phyloP scores from a whole-genome alignment of 2,329 filamentous ascomycete genomes.

The Exutisphaerella laricina region DNA sequence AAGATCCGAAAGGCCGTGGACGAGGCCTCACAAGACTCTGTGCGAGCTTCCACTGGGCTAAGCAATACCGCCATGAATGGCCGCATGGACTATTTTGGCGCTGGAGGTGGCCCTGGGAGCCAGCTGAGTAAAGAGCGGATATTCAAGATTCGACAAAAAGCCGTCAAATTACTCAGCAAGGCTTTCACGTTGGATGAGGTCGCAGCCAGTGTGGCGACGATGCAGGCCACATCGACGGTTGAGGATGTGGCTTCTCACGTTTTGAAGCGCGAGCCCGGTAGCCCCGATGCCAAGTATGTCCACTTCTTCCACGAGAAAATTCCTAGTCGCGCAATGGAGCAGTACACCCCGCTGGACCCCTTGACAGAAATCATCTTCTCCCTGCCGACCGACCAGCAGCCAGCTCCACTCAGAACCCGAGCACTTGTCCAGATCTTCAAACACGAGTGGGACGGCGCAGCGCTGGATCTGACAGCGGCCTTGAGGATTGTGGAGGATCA shows the following conservation, averaged over 20 bases:
- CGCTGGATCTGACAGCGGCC: conserved; percentile 63
- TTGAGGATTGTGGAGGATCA: conserved; percentile 49
- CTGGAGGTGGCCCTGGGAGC: conserved; percentile 49
- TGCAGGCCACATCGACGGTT: conserved; percentile 72
- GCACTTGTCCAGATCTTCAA: conserved; percentile 72
- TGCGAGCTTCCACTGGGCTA: conserved; percentile 69
- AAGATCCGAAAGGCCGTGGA: conserved; percentile 77
- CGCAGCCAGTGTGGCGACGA: conserved; percentile 73
- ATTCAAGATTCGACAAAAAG: conserved; percentile 74
- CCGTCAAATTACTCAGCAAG: conserved; percentile 67
- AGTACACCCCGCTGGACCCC: conserved; percentile 62
- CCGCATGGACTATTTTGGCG: conserved; percentile 39
- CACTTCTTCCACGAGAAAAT: conserved; percentile 93
- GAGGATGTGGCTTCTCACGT: conserved; percentile 72
- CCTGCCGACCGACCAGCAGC: conserved; percentile 58
- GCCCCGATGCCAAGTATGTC: conserved; percentile 75
- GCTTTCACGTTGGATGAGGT: conserved; percentile 81
- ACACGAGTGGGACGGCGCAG: conserved; percentile 64
- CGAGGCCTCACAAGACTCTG: conserved; percentile 70
- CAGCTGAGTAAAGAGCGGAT: conserved; percentile 71
- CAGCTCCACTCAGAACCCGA: conserved; percentile 64
- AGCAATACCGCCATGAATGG: conserved; percentile 60
- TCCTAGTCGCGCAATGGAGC: conserved; percentile 64
- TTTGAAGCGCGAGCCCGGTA: conserved; percentile 60
- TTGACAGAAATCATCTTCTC: conserved; percentile 63